Conservation (phyloP, 169 alveolate species). For the Perkinsus olseni region DNA sequence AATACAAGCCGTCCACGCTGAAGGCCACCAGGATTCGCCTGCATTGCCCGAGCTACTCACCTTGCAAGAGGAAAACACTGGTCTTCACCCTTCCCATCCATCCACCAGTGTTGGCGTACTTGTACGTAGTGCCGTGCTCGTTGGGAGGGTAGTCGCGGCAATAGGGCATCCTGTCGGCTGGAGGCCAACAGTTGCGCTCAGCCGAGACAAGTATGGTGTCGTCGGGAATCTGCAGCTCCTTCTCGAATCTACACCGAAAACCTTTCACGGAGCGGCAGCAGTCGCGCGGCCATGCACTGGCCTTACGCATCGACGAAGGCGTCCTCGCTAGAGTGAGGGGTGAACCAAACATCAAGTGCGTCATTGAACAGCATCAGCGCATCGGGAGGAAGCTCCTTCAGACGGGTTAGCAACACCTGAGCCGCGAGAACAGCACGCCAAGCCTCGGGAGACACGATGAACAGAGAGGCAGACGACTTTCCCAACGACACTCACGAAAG, state of each 20-base stretch:
- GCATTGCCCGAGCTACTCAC: not conserved
- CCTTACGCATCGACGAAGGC: not conserved
- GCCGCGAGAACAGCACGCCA: too few relatives aligned
- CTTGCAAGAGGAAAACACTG: not conserved
- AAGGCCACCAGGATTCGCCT: not conserved
- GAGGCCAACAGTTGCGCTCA: not conserved
- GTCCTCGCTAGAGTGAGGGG: not conserved
- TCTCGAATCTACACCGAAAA: not conserved
- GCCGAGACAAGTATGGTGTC: not conserved
- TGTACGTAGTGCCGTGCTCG: not conserved
- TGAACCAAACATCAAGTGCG: not conserved
- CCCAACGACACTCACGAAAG: not conserved
- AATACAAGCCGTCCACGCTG: not conserved
- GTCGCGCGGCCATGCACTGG: too few relatives aligned
- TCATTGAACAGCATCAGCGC: not conserved
- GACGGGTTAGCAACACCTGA: not conserved
- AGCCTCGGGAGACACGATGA: too few relatives aligned
- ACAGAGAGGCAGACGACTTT: too few relatives aligned
- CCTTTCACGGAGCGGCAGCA: too few relatives aligned
- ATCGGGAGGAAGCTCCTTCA: not conserved
- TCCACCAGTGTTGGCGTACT: not conserved
- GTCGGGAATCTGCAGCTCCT: not conserved
- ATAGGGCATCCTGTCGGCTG: not conserved
- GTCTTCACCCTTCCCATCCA: not conserved
- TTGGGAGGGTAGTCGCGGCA: not conserved